These are phyloP conservation scores for Starmerella lactis-condensi DNA, from an alignment of 805 yeast genomes.

Conservation along the genomic window DNA sequence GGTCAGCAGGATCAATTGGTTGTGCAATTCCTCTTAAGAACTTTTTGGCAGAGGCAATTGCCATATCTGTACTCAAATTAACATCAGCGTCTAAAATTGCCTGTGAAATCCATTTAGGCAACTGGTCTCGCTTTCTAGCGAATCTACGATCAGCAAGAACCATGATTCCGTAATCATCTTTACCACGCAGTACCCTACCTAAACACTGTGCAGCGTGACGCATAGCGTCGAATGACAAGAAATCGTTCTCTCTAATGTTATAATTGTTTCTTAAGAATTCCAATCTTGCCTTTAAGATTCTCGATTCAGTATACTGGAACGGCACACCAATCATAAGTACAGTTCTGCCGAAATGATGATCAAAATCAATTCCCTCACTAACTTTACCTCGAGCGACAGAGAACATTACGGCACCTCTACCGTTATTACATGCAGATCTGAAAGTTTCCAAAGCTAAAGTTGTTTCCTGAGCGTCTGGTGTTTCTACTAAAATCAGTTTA, in stretches of 20 bases:
- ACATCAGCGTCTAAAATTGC: conserved; percentile 81
- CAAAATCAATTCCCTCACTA: conserved; percentile 97
- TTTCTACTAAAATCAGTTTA: conserved; percentile 82
- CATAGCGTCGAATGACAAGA: conserved; percentile 96
- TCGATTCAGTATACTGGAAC: conserved; percentile 93
- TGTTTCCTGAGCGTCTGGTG: conserved; percentile 98
- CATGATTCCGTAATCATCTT: conserved; percentile 98
- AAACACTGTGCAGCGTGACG: conserved; percentile 98
- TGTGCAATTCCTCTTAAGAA: conserved; percentile 87
- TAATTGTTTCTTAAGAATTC: conserved; percentile 86
- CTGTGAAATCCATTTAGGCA: conserved; percentile 95
- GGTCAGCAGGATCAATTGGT: conserved; percentile 74
- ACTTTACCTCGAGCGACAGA: conserved; percentile 99
- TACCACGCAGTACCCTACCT: conserved; percentile 93
- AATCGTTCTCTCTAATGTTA: conserved; percentile 84
- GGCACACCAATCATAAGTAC: conserved; percentile 98
- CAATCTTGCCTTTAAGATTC: conserved; percentile 82
- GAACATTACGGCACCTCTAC: conserved; percentile 87
- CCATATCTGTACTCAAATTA: conserved; percentile 92
- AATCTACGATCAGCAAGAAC: conserved; percentile 91
- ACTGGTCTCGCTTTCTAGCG: conserved; percentile 62
- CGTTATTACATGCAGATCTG: conserved; percentile 89
- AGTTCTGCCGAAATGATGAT: conserved; percentile 93
- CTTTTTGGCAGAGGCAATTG: conserved; percentile 81
- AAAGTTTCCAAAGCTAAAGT: conserved; percentile 88